Base-by-base conservation (phyloP, 2,329 filamentous ascomycete species). In the Zasmidium citrigriseum region DNA sequence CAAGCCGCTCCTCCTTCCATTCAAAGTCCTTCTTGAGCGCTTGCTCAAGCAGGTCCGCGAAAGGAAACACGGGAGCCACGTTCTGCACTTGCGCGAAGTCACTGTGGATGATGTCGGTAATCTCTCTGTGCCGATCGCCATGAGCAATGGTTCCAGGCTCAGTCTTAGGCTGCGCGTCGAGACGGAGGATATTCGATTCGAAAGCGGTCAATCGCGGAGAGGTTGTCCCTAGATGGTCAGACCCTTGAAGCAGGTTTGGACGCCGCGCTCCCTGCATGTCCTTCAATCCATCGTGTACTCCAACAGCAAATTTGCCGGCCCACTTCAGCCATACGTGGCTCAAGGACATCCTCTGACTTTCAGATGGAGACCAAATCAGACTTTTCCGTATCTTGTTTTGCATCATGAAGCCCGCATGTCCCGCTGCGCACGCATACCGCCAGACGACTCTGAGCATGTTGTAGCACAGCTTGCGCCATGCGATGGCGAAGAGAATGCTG, bases 361-460 rank as follows among this genome's bases (percentile, higher is more conserved):
- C 29, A 34, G 38, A 20, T 23, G 55, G 57, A 12, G 54, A 29
- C 41, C 47, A 53, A 38, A 47, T 11, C 46, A 68, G 25, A 47
- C 60, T 67, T 3, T 27, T 16, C 4, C 52, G 18, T 16, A 70
- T 58, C 25, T 53, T 57, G 20, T 41, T 18, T 4, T 53, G 41
- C 48, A 68, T 59, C 3, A 22, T 5, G n/a, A 44, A 52, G 3
- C 48, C 47, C 4, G 68, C 61, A 16, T 68, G 53, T 2, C 69
- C 70, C 20, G 58, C 50, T 16, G 63, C 60, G 55, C 69, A 72
- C 16, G 70, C 70, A 57, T 73, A 71, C 7, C 68, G 65, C 71
- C 71, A 74, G 18, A 73, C 55, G 1, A 72, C 67, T 18, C 69
- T 62, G n/a, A 69, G 52, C 48, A 67, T 64, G 46, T 73, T 73